Base-by-base conservation (phyloP, 352 stramenopile genomes). In the Globisporangium viniferum region DNA sequence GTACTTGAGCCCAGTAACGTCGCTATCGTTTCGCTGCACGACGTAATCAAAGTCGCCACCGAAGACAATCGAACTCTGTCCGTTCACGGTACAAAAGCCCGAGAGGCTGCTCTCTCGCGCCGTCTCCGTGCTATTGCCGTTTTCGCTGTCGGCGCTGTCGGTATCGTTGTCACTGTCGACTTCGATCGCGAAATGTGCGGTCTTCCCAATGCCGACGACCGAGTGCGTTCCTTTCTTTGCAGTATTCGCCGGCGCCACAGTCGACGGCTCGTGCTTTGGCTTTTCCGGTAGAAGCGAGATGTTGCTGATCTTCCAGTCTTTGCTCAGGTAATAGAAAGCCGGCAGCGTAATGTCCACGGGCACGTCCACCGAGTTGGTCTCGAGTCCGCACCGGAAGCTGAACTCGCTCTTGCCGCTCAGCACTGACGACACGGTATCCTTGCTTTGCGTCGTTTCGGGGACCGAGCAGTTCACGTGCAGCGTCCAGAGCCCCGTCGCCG, bases 1-100 rank as follows among this genome's bases (percentile, higher is more conserved):
- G 64, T 80, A 86, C 20, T 60, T 46, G 46, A 86, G 61, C 0
- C 79, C 79, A 4, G 60, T 57, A 39, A 81, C 18, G 55, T 86
- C 76, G 64, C 76, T 84, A 63, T 86, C 79, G 59, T 74, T 74
- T n/a, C 57, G 41, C 67, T 84, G 74, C 27, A 86, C 79, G 9
- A 70, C 68, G 59, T 86, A 86, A 53, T 75, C 66, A 39, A 84
- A 70, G 12, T 64, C 44, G 4, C 79, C 75, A 1, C n/a, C 59
- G 10, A 27, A 41, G 18, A 86, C 76, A 1, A 48, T 65, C n/a
- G 66, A 68, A 9, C 73, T 78, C 58, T 81, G 57, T 8, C 59
- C 58, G 62, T 84, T 84, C 39, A 86, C 64, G 0, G 57, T 39
- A 49, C 79, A 86, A 3, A 68, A 58, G 0, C 79, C 79, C 0